Percentiles rank a stretch among this genome's conserved stretches.
Evolutionary conservation across 306 rosid genomes (phyloP).

Genomic region (Cicer cuneatum): DNA sequence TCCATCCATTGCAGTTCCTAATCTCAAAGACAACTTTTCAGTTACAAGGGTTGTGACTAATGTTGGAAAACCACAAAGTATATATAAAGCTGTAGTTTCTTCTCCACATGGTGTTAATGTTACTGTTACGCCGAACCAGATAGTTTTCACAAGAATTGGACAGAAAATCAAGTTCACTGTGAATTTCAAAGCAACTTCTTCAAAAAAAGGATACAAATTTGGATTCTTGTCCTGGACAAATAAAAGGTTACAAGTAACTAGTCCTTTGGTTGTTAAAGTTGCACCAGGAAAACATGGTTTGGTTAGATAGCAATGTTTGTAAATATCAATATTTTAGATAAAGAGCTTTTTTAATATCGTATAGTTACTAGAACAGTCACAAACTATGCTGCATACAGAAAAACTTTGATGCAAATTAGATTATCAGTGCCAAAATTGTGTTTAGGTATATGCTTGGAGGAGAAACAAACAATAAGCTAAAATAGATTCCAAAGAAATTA

Average conservation of each 20-base stretch:
- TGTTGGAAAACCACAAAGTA: constrained; percentile 63
- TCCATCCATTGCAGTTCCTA: constrained; percentile 75
- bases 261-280: constrained; percentile 73
- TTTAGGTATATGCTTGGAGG: constrained; percentile 33
- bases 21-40: constrained; percentile 56
- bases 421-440: constrained; percentile 29
- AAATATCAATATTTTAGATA: constrained; percentile 41
- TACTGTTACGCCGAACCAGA: constrained; percentile 60
- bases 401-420: constrained; percentile 29
- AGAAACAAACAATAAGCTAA: constrained; percentile 14
- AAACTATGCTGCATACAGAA: constrained; percentile 43
- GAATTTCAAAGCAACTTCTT: constrained; percentile 61
- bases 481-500: constrained; percentile 20
- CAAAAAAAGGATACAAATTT: constrained; percentile 72
- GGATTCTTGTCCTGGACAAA: constrained; percentile 77
- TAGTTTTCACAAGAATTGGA: constrained; percentile 56
- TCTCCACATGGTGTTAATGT: constrained; percentile 72
- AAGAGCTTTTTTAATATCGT: constrained; percentile 44
- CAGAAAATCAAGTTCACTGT: constrained; percentile 76
- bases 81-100: constrained; percentile 64
- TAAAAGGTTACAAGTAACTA: constrained; percentile 60
- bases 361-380: constrained; percentile 39
- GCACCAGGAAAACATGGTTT: constrained; percentile 53
- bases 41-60: constrained; percentile 74
- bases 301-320: constrained; percentile 50